Evolutionary conservation across 148 eudicot genomes (phyloP), one percentile per base, ranked within the genome.

Genomic region (Mesembryanthemum crystallinum): DNA sequence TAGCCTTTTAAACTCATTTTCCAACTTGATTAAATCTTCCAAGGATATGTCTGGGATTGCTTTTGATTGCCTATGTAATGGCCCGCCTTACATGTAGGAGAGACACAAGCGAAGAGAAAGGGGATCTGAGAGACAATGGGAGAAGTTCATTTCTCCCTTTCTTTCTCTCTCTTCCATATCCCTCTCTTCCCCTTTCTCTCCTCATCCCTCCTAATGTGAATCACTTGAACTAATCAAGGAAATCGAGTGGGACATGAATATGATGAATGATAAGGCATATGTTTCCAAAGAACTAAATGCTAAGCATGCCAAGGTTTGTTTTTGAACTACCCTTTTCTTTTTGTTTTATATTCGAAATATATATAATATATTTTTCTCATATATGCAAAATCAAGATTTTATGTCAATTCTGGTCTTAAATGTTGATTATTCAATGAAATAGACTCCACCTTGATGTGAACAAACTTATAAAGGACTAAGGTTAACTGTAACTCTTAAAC

Each of bases 231-330:
- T 27, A 4, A 20, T 52, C 57, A 52, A 52, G 42, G 54, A 4
- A 42, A n/a, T 21, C 24, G 8, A 13, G 6, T 4, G 24, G 49
- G 43, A 23, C 24, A 39, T 65, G 32, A 27, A 65, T 7, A 43
- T 33, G 43, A 72, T 72, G 72, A 67, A 39, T 37, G 78, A 51
- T 37, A 76, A 76, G 55, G 72, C 72, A 21, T 76, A 64, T 37
- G 72, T 76, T 52, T 66, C 78, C 72, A 76, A 55, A 67, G 78
- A 76, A 33, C 64, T 76, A 54, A 66, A 76, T 67, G 72, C 64
- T 6, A 76, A 76, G 70, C 60, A 76, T 67, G 27, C 64, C 25
- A 76, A 76, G 78, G 78, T 76, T 66, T 20, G 20, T 67, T 42
- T 14, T 33, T 5, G 9, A 0, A 8, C 42, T 67, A 21, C 32